Percentiles rank a stretch among this genome's conserved stretches.
These are phyloP conservation scores for Teunomyces cretensis DNA, from an alignment of 805 yeast species.

Conservation along the genomic window DNA sequence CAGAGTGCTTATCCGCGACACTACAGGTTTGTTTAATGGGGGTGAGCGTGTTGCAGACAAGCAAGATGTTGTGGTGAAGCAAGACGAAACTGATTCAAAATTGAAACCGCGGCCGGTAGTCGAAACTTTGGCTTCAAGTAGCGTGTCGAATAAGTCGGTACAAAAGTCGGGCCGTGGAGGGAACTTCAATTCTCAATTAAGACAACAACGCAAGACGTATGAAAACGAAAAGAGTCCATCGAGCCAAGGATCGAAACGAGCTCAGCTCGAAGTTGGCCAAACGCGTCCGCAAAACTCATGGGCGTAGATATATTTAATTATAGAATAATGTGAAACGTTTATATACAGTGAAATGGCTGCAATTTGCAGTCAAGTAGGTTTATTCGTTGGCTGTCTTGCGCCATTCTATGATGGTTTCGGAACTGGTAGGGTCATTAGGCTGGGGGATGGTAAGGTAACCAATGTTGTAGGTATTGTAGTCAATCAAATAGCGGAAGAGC, in stretches of 20 bases:
- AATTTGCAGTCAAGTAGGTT: background rate
- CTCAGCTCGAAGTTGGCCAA: slow-evolving; percentile 5
- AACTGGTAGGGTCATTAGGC: no score
- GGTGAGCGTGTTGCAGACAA: slow-evolving; percentile 31
- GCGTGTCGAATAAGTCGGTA: background rate
- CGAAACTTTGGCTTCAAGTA: slow-evolving; percentile 11
- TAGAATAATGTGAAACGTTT: slow-evolving; percentile 3
- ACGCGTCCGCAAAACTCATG: slow-evolving; percentile 5
- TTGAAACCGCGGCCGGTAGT: slow-evolving; percentile 25
- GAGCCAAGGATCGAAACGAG: slow-evolving; percentile 14
- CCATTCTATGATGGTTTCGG: background rate
- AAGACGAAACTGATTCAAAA: slow-evolving; percentile 26
- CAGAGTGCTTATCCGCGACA: slow-evolving; percentile 51
- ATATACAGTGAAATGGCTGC: background rate
- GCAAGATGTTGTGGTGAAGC: slow-evolving; percentile 5
- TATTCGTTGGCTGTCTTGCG: background rate
- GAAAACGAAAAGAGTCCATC: slow-evolving; percentile 19
- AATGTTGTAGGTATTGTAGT: slow-evolving; percentile 41
- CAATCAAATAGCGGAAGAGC: slow-evolving; percentile 38
- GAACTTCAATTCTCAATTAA: slow-evolving; percentile 25
- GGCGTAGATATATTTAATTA: background rate
- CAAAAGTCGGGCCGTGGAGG: slow-evolving; percentile 21
- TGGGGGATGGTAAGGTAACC: slow-evolving; percentile 26
- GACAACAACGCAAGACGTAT: slow-evolving; percentile 26
- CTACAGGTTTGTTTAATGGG: slow-evolving; percentile 62